Evolutionary conservation across 2,329 filamentous ascomycete genomes (phyloP), one percentile per base, ranked within the genome.

Genomic region (Fusarium metavorans): DNA sequence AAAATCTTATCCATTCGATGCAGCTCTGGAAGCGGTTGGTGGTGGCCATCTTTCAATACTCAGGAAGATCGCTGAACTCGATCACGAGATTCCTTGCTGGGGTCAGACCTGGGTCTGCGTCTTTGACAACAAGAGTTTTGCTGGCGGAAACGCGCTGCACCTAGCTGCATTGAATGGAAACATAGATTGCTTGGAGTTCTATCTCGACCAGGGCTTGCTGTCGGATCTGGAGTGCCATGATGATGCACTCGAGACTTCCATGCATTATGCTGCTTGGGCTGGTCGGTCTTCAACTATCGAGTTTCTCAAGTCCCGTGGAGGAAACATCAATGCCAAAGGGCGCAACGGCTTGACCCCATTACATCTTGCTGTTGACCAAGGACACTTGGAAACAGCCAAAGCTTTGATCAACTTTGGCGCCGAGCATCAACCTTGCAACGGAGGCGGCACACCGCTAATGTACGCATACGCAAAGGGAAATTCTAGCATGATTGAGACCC

Each of bases 71-170:
- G 27, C 20, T 0, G 25, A 35, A 6, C 7, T 5, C 6, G 1
- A 56, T 2, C 14, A 0, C 14, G 2, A 27, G 8, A 1, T 45
- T 5, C 6, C 13, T 13, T 32, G n/a, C 2, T 69, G 62, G 62
- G n/a, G 2, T 20, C 56, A 6, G 1, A 67, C 32, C 5, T 50
- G 32, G 32, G 14, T 4, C 3, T 0, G 2, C 2, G 7, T 10
- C 6, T 9, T n/a, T 1, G 6, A 18, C 3, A 11, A 14, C 9
- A 11, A 43, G n/a, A 8, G 3, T 2, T 50, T 35, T 23, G 11
- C 32, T 14, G 39, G 52, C 5, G 66, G 66, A 0, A 62, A 70
- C 50, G 64, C 64, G 0, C 54, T 70, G 1, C 67, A 70, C 37
- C 5, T 63, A 2, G 67, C 67, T 1, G 52, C 64, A 6, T 2